phyloP scores from a whole-genome alignment of 257 asterid genomes.

The Forsythia suspensa region DNA sequence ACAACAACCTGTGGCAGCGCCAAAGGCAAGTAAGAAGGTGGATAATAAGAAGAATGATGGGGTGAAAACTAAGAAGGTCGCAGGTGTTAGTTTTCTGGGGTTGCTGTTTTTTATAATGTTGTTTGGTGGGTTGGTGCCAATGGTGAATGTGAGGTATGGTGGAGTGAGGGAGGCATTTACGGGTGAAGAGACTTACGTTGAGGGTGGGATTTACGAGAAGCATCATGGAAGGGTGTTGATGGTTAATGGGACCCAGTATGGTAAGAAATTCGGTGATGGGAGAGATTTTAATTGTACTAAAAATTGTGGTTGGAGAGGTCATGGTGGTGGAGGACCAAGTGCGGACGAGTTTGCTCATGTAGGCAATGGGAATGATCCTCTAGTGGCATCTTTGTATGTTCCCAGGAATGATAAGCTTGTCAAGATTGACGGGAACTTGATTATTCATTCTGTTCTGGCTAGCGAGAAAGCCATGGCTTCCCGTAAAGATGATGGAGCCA shows the following conservation, averaged over 20 bases:
- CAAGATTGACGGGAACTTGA: constrained; percentile 75
- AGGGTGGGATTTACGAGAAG: constrained; percentile 44
- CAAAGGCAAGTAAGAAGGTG: constrained; percentile 56
- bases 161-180: constrained; percentile 55
- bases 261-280: constrained; percentile 36
- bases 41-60: constrained; percentile 74
- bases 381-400: constrained; percentile 70
- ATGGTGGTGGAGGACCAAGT: constrained; percentile 33
- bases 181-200: constrained; percentile 40
- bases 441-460: constrained; percentile 71
- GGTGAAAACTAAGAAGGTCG: constrained; percentile 80
- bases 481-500: constrained; percentile 26
- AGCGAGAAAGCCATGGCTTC: constrained; percentile 80
- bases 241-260: constrained; percentile 52
- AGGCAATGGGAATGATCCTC: constrained; percentile 60
- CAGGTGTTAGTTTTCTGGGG: constrained; percentile 87
- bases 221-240: constrained; percentile 73
- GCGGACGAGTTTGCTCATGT: constrained; percentile 38
- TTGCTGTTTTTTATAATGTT: constrained; percentile 70
- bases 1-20: constrained; percentile 52
- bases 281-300: constrained; percentile 35
- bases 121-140: constrained; percentile 86
- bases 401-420: constrained; percentile 81
- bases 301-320: constrained; percentile 30
- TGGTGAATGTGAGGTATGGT: constrained; percentile 74